Conservation (phyloP, 2,329 filamentous ascomycete species). For the Sporothrix protearum region DNA sequence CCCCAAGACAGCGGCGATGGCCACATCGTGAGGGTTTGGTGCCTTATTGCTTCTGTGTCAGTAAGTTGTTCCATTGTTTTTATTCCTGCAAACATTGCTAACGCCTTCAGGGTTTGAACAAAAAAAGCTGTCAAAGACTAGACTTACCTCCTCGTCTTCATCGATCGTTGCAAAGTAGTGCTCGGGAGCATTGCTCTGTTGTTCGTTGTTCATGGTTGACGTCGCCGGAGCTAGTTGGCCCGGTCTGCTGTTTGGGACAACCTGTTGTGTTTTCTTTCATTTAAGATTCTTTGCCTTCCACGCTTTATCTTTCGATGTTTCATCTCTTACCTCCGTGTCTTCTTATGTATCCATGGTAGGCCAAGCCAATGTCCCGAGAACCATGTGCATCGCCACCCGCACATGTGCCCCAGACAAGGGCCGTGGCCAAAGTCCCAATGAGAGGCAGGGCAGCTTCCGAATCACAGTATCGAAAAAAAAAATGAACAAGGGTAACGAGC, state of each 20-base stretch:
- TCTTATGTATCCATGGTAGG: constrained; percentile 19
- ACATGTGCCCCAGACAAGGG: not conserved
- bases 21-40: not conserved
- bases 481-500: not conserved
- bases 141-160: constrained; percentile 8
- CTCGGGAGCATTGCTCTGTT: constrained; percentile 16
- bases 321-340: not conserved
- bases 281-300: not conserved
- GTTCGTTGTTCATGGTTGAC: constrained; percentile 18
- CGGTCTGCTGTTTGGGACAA: not conserved
- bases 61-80: not conserved
- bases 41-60: not conserved
- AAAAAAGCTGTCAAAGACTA: too few relatives aligned
- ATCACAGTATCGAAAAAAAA: not conserved
- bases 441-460: not conserved
- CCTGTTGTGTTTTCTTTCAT: constrained; percentile 4
- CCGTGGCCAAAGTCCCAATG: constrained; percentile 1
- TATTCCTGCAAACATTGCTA: not conserved
- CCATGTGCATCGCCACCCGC: constrained; percentile 8
- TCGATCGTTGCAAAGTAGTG: constrained; percentile 15
- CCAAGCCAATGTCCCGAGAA: not conserved
- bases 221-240: not conserved
- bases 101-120: not conserved
- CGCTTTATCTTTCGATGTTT: not conserved
- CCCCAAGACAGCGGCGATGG: not conserved